Base-by-base conservation (phyloP, 1,284 basidiomycete species). In the Flammula alnicola region DNA sequence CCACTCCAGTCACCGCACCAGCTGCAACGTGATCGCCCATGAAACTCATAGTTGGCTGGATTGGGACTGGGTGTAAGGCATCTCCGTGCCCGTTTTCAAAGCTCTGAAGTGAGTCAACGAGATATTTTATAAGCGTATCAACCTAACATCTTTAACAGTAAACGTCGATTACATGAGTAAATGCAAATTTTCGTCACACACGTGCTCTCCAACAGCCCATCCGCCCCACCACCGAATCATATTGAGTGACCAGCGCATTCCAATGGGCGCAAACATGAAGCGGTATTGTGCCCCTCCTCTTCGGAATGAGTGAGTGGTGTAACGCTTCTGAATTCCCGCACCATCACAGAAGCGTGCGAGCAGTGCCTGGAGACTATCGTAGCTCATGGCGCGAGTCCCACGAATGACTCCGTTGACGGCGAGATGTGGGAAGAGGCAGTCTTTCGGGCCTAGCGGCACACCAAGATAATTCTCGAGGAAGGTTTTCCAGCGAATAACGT, bases 151-250 rank as follows among this genome's bases (percentile, higher is more conserved):
- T 11, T 27, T 19, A 10, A 32, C 9, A 40, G 4, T 16, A 38
- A 35, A 16, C 10, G 14, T 25, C 42, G 20, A 25, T 19, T 20
- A 25, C 5, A 46, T n/a, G 10, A 16, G 11, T 12, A 27, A 10
- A 12, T 10, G n/a, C n/a, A n/a, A n/a, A n/a, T n/a, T n/a, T n/a
- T n/a, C n/a, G n/a, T n/a, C 20, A 59, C 63, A 42, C 32, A 66
- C 66, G 20, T 63, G 54, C 44, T 73, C 68, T 0, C 65, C 62
- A 25, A 57, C 57, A 1, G 71, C 69, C 71, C 72, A 75, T 16
- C 72, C 71, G 8, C 72, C 72, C 73, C 73, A 75, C 72, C 72
- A 75, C 1, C 64, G 58, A 8, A 74, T 61, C 1, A 47, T 61
- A 5, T 46, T 58, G 5, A 75, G 46, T 0, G 64, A 57, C 73